A percentile compares a stretch with the other conserved stretches of the same genome.
Evolutionary conservation across 495 filamentous ascomycete genomes (phyloP).

Genomic region (Daldinia concentrica): DNA sequence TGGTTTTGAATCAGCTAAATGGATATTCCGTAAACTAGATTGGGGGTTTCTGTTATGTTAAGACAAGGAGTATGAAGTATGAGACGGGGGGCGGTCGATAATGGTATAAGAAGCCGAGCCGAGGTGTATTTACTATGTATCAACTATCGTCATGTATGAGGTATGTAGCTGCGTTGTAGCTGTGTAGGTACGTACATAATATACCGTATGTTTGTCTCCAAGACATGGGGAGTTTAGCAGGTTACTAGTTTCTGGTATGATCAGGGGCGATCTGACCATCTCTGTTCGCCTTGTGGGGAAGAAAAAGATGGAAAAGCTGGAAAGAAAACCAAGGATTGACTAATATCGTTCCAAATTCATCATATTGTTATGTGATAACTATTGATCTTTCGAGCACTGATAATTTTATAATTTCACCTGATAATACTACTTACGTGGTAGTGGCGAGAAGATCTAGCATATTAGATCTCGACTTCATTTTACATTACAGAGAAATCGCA

Average conservation of each 20-base stretch:
- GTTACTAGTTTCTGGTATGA: constrained; percentile 15
- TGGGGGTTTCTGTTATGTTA: neutral
- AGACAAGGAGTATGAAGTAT: constrained; percentile 1
- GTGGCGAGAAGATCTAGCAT: constrained; percentile 15
- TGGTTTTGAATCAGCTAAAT: constrained; percentile 6
- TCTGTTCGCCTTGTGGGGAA: constrained; percentile 20
- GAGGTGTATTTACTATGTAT: neutral
- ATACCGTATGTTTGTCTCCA: constrained; percentile 6
- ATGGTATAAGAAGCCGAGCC: constrained; percentile 15
- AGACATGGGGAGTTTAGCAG: constrained; percentile 5
- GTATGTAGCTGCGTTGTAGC: neutral
- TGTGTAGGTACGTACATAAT: neutral
- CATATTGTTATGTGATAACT: constrained; percentile 10
- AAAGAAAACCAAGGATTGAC: constrained; percentile 11
- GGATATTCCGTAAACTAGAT: neutral
- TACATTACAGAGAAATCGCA: neutral
- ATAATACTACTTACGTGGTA: neutral
- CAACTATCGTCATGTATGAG: neutral
- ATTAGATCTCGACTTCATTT: constrained; percentile 5
- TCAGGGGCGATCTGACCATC: constrained; percentile 32
- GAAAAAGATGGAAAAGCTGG: neutral
- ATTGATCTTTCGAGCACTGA: constrained; percentile 8
- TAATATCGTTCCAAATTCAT: constrained; percentile 11
- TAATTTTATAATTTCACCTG: constrained; percentile 2
- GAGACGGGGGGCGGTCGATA: constrained; percentile 1